Evolutionary conservation across 2,329 filamentous ascomycete species (phyloP), one percentile per base, ranked within the genome.

Genomic region (Neofusicoccum cordaticola): DNA sequence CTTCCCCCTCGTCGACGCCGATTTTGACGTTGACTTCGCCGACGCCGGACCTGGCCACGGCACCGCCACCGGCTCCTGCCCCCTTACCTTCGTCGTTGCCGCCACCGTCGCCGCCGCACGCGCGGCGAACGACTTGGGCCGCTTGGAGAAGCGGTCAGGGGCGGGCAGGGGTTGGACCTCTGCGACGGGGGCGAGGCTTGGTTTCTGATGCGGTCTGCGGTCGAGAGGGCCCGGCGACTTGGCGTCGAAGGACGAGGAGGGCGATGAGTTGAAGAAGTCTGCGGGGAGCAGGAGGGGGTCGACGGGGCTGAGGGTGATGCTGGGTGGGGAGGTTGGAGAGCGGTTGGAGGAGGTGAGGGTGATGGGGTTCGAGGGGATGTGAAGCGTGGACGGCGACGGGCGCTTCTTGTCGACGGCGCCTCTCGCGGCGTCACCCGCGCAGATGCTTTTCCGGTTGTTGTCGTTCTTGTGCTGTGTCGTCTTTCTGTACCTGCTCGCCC

Each of bases 261-360:
- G n/a, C 5, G 42, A 48, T 1, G 45, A n/a, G 48, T 15, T 4
- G 48, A 51, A 35, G 12, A 51, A 11, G 48, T 35, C 27, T 6
- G 31, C 11, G 15, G 50, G 50, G n/a, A 22, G 17, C 34, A 35
- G 7, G 9, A 12, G 17, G 2, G 53, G 27, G 39, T 58, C 53
- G 39, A 58, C 41, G 9, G 53, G 53, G 41, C 39, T 47, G 31
- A 60, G 56, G 15, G 56, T 60, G 17, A 60, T 60, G 42, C 56
- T 47, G 1, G 41, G 56, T 9, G 56, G 42, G 2, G 56, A 47
- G 31, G 56, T 35, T 15, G 56, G 31, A 2, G 56, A 47, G 42
- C 11, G 31, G 2, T 39, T 13, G 22, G 19, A 45, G 13, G 53
- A 58, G 11, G 37, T 12, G 22, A 35, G 15, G 8, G 53, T 58